These are phyloP conservation scores for Trichosanthes cucumerina DNA, from an alignment of 306 rosid genomes.

Conservation along the genomic window DNA sequence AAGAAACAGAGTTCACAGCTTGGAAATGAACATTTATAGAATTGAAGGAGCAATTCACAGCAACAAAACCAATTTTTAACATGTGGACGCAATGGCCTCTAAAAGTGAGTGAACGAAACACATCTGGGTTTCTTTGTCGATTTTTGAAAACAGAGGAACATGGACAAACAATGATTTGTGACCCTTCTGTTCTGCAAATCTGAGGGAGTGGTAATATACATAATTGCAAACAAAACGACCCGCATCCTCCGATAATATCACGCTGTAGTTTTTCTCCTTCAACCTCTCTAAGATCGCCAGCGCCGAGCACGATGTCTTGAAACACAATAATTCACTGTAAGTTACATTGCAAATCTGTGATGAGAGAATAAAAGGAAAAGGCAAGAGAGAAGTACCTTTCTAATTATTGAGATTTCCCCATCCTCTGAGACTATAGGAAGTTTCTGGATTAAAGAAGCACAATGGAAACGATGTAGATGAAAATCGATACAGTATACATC, in stretches of 20 bases:
- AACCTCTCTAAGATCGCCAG: slow-evolving; percentile 39
- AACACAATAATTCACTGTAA: slow-evolving; percentile 12
- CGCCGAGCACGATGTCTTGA: slow-evolving; percentile 42
- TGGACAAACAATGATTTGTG: slow-evolving; percentile 79
- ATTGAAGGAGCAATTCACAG: neutral
- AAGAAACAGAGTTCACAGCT: slow-evolving; percentile 9
- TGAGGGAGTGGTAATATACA: slow-evolving; percentile 73
- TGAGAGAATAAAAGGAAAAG: neutral
- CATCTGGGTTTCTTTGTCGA: slow-evolving; percentile 70
- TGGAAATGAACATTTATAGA: neutral
- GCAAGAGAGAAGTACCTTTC: slow-evolving; percentile 42
- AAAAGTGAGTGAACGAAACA: slow-evolving; percentile 48
- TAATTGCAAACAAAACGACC: slow-evolving; percentile 91
- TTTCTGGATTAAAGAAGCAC: slow-evolving; percentile 24
- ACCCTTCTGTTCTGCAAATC: slow-evolving; percentile 71
- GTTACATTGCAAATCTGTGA: neutral
- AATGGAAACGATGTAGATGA: neutral
- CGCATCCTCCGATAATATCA: slow-evolving; percentile 54
- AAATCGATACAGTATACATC: neutral
- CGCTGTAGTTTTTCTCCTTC: slow-evolving; percentile 49
- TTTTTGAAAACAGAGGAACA: slow-evolving; percentile 63
- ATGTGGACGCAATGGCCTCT: slow-evolving; percentile 63
- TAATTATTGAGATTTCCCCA: slow-evolving; percentile 45
- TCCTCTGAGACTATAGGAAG: slow-evolving; percentile 49
- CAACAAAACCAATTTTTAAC: slow-evolving; percentile 10